Percentiles rank a stretch among this genome's conserved stretches.
Conservation (phyloP, 257 asterid species). For the Verbascum thapsus region DNA sequence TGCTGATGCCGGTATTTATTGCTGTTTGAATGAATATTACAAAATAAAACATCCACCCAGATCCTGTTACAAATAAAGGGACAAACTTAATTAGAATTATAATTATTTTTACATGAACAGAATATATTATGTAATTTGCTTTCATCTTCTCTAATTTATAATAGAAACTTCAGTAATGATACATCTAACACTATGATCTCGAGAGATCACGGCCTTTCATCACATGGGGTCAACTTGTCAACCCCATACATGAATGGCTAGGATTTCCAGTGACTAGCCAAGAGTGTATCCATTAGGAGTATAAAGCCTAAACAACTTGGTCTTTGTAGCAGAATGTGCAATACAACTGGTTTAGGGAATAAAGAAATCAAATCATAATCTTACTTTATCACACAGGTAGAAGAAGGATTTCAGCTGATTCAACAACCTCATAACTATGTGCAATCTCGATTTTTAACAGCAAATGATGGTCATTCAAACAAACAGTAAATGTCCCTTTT, state of each 20-base stretch:
- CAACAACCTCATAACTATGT: neutral
- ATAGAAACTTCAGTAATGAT: neutral
- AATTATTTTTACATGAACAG: neutral
- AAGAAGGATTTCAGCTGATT: too few species aligned
- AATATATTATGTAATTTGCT: neutral
- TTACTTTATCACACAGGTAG: too few species aligned
- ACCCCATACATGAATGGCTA: too few species aligned
- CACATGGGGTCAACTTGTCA: too few species aligned
- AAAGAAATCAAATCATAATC: too few species aligned
- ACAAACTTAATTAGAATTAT: neutral
- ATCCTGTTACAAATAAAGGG: conserved; percentile 46
- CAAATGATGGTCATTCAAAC: conserved; percentile 12
- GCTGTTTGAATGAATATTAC: conserved; percentile 91
- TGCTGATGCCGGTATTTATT: conserved; percentile 81
- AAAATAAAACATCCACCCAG: conserved; percentile 92
- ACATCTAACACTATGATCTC: neutral
- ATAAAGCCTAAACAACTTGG: too few species aligned
- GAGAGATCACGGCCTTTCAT: too few species aligned
- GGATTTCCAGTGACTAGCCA: too few species aligned
- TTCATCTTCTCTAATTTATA: neutral
- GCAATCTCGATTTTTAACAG: conserved; percentile 19
- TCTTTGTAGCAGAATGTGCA: too few species aligned
- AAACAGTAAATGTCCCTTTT: neutral
- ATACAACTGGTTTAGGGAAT: too few species aligned
- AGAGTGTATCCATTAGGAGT: too few species aligned